These are phyloP conservation scores for Aspergillus tubingensis DNA, from an alignment of 2,329 filamentous ascomycete species.

Conservation along the genomic window DNA sequence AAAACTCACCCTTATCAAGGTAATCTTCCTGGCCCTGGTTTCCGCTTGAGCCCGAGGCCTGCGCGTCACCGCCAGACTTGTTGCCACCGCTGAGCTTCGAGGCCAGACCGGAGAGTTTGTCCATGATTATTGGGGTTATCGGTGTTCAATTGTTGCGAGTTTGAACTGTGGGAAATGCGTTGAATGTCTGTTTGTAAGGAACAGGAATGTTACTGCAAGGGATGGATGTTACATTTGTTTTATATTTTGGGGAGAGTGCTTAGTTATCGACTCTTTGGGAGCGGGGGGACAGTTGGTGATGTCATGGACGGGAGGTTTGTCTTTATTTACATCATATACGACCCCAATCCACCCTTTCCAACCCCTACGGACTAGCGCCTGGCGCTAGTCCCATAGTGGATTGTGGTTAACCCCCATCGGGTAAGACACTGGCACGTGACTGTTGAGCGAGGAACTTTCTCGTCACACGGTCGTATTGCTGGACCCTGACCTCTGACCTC, in stretches of 20 bases:
- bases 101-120: constrained; percentile 32
- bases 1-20: constrained; percentile 51
- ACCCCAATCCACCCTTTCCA: too few relatives aligned
- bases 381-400: too few relatives aligned
- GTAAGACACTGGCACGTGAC: too few relatives aligned
- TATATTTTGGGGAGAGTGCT: background rate
- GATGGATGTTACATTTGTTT: background rate
- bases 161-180: background rate
- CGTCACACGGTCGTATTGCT: too few relatives aligned
- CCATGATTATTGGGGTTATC: constrained; percentile 20
- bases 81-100: constrained; percentile 31
- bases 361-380: too few relatives aligned
- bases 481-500: too few relatives aligned
- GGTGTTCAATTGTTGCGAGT: background rate
- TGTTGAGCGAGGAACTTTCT: too few relatives aligned
- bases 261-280: background rate
- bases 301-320: background rate
- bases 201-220: background rate
- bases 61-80: constrained; percentile 11
- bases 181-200: background rate
- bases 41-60: constrained; percentile 7
- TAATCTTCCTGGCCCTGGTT: constrained; percentile 46
- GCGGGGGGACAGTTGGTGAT: background rate
- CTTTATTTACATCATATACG: too few relatives aligned
- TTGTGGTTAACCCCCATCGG: too few relatives aligned